These are phyloP conservation scores for Rhododendron ferrugineum DNA, from an alignment of 148 eudicot genomes.

Conservation along the genomic window DNA sequence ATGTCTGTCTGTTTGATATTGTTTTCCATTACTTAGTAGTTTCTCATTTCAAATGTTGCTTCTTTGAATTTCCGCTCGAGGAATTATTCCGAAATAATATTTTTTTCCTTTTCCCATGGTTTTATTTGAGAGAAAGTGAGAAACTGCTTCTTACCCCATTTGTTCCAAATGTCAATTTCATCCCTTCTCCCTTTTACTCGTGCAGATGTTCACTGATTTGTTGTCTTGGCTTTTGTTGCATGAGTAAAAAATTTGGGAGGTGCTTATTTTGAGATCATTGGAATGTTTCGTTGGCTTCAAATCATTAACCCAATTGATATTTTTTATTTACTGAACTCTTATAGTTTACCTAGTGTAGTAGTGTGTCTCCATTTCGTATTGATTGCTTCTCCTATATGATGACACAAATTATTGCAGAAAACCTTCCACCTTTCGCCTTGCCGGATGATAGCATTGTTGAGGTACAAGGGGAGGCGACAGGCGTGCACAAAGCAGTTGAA, in stretches of 20 bases:
- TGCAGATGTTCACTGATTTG: background rate
- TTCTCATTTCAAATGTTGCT: background rate
- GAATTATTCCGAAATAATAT: background rate
- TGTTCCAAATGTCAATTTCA: background rate
- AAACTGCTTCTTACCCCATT: background rate
- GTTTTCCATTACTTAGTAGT: background rate
- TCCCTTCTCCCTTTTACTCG: background rate
- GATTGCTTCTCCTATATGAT: background rate
- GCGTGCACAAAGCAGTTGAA: conserved; percentile 49
- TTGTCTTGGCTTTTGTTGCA: background rate
- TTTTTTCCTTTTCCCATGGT: background rate
- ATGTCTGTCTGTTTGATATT: background rate
- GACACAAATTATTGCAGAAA: conserved; percentile 28
- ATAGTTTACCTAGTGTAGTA: background rate
- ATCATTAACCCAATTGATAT: background rate
- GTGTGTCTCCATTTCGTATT: background rate
- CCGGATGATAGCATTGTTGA: conserved; percentile 48
- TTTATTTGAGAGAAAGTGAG: background rate
- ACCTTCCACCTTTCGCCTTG: conserved; percentile 45
- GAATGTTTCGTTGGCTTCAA: background rate
- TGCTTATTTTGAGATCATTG: background rate
- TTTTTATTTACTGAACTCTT: background rate
- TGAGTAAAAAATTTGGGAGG: background rate
- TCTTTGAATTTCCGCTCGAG: background rate
- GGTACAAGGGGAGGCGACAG: conserved; percentile 38